Percentiles rank a stretch among this genome's conserved stretches.
phyloP scores from a whole-genome alignment of 2,329 filamentous ascomycete genomes.

The Ceratocystis diversiconidia region DNA sequence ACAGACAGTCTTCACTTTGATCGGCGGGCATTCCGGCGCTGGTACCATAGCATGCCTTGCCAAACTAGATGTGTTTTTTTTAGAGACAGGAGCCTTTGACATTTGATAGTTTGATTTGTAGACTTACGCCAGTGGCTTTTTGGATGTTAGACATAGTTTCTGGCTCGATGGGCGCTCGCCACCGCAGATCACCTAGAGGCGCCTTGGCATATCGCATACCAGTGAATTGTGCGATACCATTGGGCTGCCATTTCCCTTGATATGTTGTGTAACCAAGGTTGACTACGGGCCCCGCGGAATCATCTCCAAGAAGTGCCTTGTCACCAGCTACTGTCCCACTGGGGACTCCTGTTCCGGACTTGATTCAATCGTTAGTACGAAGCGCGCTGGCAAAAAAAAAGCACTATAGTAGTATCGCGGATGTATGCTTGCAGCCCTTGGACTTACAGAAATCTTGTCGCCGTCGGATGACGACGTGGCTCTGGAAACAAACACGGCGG shows the following conservation, averaged over 20 bases:
- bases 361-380: neutral
- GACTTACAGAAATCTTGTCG: neutral
- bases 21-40: constrained; percentile 16
- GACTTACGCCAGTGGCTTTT: constrained; percentile 12
- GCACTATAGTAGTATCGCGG: too few species aligned
- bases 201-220: constrained; percentile 30
- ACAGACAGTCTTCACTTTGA: constrained; percentile 35
- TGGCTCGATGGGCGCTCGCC: constrained; percentile 28
- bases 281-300: constrained; percentile 4
- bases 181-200: constrained; percentile 27
- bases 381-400: neutral
- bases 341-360: constrained; percentile 10
- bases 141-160: constrained; percentile 22
- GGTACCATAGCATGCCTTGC: constrained; percentile 14
- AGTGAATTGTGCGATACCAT: constrained; percentile 21
- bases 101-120: neutral
- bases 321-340: neutral
- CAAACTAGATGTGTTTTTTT: constrained; percentile 22
- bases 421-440: neutral
- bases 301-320: neutral
- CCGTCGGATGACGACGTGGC: neutral
- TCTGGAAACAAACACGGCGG: neutral
- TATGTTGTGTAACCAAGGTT: constrained; percentile 5
- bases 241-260: constrained; percentile 9
- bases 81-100: constrained; percentile 26